Evolutionary conservation across 1,284 basidiomycete species (phyloP), one percentile per base, ranked within the genome.

Genomic region (Pholiota adiposa): DNA sequence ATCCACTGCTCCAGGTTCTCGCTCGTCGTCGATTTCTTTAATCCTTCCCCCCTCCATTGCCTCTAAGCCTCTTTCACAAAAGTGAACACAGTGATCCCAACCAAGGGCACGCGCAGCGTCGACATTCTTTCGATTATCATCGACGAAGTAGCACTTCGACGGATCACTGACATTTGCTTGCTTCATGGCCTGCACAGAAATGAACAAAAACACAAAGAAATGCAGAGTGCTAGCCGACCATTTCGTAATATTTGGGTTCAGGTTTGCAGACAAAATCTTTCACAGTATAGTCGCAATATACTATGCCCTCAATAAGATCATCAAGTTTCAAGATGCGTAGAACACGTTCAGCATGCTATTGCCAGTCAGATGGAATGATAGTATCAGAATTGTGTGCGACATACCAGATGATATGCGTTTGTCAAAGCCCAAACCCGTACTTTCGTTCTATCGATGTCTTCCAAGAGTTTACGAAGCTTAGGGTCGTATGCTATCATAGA

Each of bases 181-280:
- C 58, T 73, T 73, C 77, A 93, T 78, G 4, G 92, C 91, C 89
- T 92, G 63, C 29, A 58, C 38, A 31, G 34, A 52, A 56, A 25
- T 61, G 34, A 63, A 51, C 29, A 34, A 40, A 23, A 44, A 18
- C 27, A 40, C 19, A 9, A 21, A 12, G 11, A 31, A 16, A 33
- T 18, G 52, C 38, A 29, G 38, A 7, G 51, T 27, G 19, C 44
- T 38, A 19, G 56, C 70, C 53, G 61, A 90, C 92, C 71, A 83
- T 76, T 43, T 77, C 69, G 67, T 90, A 94, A 69, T 80, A 94
- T 56, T 84, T 81, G 1, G 83, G 72, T 65, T 96, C 92, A 8
- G 94, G 94, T 70, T 96, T 96, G 78, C 93, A 95, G 4, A 82
- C 80, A 73, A 96, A 93, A 61, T 89, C 72, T 14, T 83, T 79